Evolutionary conservation across 371 early-diverging fungal species (phyloP).

Genomic region (Mortierella sp.): DNA sequence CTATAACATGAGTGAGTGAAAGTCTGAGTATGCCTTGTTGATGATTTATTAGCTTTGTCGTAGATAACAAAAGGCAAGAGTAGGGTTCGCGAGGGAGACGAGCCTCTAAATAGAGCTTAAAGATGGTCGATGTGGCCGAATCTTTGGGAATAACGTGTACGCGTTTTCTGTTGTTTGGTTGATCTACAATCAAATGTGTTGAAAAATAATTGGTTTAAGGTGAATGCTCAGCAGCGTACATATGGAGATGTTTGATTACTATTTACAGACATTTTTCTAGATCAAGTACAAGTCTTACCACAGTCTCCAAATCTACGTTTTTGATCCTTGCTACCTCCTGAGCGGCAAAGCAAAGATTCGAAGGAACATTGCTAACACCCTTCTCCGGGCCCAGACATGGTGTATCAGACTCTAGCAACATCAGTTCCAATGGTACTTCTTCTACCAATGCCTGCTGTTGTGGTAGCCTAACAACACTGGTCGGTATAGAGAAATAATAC

Average conservation of each 20-base stretch:
- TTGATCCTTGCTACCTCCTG: slow-evolving; percentile 70
- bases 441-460: slow-evolving; percentile 65
- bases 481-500: slow-evolving; percentile 72
- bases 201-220: background rate
- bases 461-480: slow-evolving; percentile 64
- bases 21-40: too few species aligned
- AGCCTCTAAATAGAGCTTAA: background rate
- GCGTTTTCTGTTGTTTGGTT: slow-evolving; percentile 64
- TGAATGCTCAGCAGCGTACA: background rate
- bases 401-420: slow-evolving; percentile 79
- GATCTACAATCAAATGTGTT: slow-evolving; percentile 27
- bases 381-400: slow-evolving; percentile 75
- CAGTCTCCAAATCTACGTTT: slow-evolving; percentile 64
- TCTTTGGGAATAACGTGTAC: slow-evolving; percentile 58
- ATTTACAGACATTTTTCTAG: background rate
- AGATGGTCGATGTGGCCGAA: slow-evolving; percentile 44
- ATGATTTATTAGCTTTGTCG: too few species aligned
- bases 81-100: background rate
- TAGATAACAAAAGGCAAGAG: too few species aligned
- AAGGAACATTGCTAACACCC: slow-evolving; percentile 69
- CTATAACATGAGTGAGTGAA: too few species aligned
- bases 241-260: background rate
- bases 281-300: slow-evolving; percentile 48
- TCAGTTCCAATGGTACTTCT: slow-evolving; percentile 63
- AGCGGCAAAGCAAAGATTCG: slow-evolving; percentile 63